Evolutionary conservation across 208 protist genomes (phyloP).

Genomic region (Wallacemonas sp.): DNA sequence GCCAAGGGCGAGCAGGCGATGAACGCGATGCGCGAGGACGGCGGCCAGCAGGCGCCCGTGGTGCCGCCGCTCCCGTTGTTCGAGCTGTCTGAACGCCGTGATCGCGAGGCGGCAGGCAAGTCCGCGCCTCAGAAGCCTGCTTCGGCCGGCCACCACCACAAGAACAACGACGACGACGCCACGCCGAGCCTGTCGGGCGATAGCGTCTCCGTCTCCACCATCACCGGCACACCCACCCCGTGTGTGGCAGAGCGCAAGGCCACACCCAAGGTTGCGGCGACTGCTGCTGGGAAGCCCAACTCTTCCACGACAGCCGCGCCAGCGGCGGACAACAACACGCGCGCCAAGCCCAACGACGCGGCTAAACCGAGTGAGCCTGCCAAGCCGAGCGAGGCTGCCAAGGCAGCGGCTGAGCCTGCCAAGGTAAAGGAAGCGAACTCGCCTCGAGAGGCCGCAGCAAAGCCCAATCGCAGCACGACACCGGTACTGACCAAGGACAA

Average conservation of each 20-base stretch:
- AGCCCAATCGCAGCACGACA: background rate
- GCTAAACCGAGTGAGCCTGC: background rate
- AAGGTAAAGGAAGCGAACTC: background rate
- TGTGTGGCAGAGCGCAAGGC: background rate
- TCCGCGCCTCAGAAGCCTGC: too few species aligned
- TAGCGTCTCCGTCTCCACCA: constrained; percentile 31
- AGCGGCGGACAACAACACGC: background rate
- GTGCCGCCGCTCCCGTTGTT: constrained; percentile 27
- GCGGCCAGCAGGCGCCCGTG: constrained; percentile 13
- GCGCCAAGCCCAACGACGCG: background rate
- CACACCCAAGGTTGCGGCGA: background rate
- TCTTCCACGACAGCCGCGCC: background rate
- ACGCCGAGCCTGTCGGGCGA: constrained; percentile 18
- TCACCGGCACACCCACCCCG: constrained; percentile 23
- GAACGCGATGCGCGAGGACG: constrained; percentile 16
- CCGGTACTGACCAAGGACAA: constrained; percentile 4
- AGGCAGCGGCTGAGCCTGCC: background rate
- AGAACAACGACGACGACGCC: background rate
- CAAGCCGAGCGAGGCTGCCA: background rate
- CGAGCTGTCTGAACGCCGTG: constrained; percentile 22
- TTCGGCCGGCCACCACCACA: background rate
- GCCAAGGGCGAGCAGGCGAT: constrained; percentile 15
- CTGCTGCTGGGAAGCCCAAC: background rate
- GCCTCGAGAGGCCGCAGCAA: background rate
- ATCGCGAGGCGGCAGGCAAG: constrained; percentile 13